These are phyloP conservation scores for Blastobotrys ciferrii DNA, from an alignment of 1,139 yeast genomes.

Conservation along the genomic window DNA sequence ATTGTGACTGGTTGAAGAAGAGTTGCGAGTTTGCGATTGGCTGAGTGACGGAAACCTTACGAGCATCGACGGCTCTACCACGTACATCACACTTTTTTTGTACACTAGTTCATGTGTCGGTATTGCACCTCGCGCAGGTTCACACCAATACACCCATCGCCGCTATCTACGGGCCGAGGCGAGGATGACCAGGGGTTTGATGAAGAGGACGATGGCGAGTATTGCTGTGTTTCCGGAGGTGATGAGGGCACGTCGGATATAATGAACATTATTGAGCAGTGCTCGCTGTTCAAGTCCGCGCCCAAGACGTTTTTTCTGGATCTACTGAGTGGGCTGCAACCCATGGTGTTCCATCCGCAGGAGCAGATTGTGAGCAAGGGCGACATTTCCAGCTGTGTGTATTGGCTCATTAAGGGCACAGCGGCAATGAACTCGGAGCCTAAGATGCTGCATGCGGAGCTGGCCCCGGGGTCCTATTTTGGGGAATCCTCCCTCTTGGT, in stretches of 20 bases:
- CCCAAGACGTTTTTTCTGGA: slow-evolving; percentile 62
- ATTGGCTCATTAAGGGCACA: slow-evolving; percentile 73
- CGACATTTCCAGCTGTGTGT: slow-evolving; percentile 75
- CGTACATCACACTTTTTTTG: background rate
- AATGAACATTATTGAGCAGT: slow-evolving; percentile 51
- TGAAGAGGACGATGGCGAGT: background rate
- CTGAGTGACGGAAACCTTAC: background rate
- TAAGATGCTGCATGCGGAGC: slow-evolving; percentile 67
- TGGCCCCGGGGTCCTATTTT: slow-evolving; percentile 66
- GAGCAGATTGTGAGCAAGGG: slow-evolving; percentile 68
- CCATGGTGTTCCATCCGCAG: slow-evolving; percentile 63
- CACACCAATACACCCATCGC: background rate
- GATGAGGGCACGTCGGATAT: slow-evolving; percentile 39
- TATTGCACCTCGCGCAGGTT: background rate
- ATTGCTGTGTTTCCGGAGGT: too few species aligned
- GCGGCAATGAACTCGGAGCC: slow-evolving; percentile 77
- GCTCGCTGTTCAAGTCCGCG: slow-evolving; percentile 63
- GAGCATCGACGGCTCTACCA: background rate
- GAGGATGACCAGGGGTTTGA: slow-evolving; percentile 2
- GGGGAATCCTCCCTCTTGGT: slow-evolving; percentile 78
- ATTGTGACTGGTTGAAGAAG: too few species aligned
- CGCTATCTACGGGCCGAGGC: background rate
- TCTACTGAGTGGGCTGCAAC: slow-evolving; percentile 55
- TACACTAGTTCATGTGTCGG: background rate
- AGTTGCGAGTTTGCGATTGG: background rate